Percentiles rank a stretch among this genome's conserved stretches.
phyloP scores from a whole-genome alignment of 1,139 yeast genomes.

The Taphrina populina region DNA sequence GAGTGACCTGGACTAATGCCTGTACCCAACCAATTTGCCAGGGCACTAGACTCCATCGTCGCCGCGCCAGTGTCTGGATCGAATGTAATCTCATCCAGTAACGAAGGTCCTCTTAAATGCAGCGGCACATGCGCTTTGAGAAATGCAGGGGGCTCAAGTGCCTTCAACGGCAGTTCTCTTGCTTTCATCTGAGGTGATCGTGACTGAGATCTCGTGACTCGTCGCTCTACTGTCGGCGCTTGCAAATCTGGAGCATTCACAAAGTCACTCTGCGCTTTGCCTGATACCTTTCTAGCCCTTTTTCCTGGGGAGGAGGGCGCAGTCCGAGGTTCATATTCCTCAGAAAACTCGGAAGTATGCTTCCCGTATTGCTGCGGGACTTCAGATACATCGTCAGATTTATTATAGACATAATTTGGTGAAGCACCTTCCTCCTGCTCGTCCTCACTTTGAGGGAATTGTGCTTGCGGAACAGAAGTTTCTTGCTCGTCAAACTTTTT shows the following conservation, averaged over 20 bases:
- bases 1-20: conserved; percentile 20
- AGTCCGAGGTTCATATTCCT: too few relatives aligned
- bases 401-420: conserved; percentile 1
- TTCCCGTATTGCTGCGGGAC: too few relatives aligned
- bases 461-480: too few relatives aligned
- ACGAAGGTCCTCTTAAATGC: conserved; percentile 26
- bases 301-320: too few relatives aligned
- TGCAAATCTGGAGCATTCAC: conserved; percentile 2
- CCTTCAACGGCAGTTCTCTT: neutral
- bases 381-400: too few relatives aligned
- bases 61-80: conserved; percentile 31
- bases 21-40: conserved; percentile 20
- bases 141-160: neutral
- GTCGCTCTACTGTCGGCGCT: conserved; percentile 11
- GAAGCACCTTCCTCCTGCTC: too few relatives aligned
- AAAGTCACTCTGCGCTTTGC: too few relatives aligned
- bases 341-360: too few relatives aligned
- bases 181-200: conserved; percentile 19
- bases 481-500: too few relatives aligned
- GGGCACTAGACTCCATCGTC: conserved; percentile 25
- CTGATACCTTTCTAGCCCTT: too few relatives aligned
- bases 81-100: conserved; percentile 29
- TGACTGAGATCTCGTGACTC: conserved; percentile 26
- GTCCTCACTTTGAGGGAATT: too few relatives aligned
- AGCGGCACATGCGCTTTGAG: conserved; percentile 1